Evolutionary conservation across 1,139 yeast species (phyloP).

Genomic region (Yamadazyma taylorii): DNA sequence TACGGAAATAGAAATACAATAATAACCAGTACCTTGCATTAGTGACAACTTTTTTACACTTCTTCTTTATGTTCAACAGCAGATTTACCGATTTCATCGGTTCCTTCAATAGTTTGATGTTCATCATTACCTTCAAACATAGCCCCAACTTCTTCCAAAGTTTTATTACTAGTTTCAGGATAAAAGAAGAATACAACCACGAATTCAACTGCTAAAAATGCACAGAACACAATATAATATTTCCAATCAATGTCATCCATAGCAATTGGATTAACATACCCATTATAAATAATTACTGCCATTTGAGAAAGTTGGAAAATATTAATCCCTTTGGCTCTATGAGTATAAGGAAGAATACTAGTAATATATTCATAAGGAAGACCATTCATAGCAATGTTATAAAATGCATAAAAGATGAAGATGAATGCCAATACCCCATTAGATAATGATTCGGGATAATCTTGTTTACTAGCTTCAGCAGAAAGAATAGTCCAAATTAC

Average conservation of each 20-base stretch:
- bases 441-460: conserved; percentile 27
- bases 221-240: conserved; percentile 54
- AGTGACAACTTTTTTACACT: conserved; percentile 1
- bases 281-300: conserved; percentile 21
- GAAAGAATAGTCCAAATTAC: conserved; percentile 39
- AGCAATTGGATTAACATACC: conserved; percentile 58
- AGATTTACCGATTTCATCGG: conserved; percentile 5
- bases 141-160: conserved; percentile 53
- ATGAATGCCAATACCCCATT: conserved; percentile 47
- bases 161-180: conserved; percentile 52
- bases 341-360: conserved; percentile 42
- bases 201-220: conserved; percentile 36
- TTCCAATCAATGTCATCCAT: conserved; percentile 59
- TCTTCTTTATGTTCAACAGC: conserved; percentile 6
- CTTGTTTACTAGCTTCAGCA: conserved; percentile 34
- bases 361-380: conserved; percentile 39
- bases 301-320: conserved; percentile 29
- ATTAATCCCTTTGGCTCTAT: conserved; percentile 45
- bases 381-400: conserved; percentile 39
- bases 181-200: conserved; percentile 39
- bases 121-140: conserved; percentile 39
- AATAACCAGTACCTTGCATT: neutral
- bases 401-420: conserved; percentile 35
- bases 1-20: too few relatives aligned
- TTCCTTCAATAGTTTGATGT: conserved; percentile 5